Conservation (phyloP, 352 stramenopile species). For the Phytophthora europaea region DNA sequence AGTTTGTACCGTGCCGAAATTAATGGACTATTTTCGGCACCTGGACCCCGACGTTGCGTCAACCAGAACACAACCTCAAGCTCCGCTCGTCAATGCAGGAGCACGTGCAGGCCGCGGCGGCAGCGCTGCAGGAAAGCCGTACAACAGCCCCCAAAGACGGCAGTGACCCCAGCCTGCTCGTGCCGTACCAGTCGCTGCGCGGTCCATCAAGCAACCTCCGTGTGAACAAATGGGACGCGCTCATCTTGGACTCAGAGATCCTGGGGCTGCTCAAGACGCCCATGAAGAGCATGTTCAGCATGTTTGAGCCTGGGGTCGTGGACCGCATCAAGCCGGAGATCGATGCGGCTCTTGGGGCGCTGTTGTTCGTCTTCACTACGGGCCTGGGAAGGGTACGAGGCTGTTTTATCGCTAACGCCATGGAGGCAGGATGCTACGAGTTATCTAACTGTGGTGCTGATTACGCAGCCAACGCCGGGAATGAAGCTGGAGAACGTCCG, state of each 20-base stretch:
- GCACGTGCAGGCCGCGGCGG: conserved; percentile 48
- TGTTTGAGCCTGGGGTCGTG: conserved; percentile 75
- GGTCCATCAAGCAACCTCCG: conserved; percentile 59
- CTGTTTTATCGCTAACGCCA: neutral
- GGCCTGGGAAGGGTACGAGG: conserved; percentile 63
- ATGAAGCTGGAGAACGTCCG: conserved; percentile 89
- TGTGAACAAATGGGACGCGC: conserved; percentile 88
- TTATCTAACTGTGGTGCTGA: conserved; percentile 2
- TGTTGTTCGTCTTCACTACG: conserved; percentile 77
- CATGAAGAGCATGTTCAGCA: conserved; percentile 84
- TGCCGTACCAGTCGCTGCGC: conserved; percentile 59
- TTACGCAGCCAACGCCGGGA: conserved; percentile 72
- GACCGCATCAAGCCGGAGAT: conserved; percentile 81
- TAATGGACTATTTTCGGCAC: neutral
- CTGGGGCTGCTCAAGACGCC: conserved; percentile 76
- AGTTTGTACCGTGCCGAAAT: neutral
- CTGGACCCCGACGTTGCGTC: conserved; percentile 21
- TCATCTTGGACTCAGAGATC: conserved; percentile 87
- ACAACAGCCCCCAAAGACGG: neutral
- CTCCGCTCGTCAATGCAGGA: conserved; percentile 20
- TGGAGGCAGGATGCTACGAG: conserved; percentile 2
- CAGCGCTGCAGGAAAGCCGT: conserved; percentile 49
- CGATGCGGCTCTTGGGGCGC: conserved; percentile 57
- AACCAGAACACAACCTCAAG: conserved; percentile 36
- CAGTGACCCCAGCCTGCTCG: conserved; percentile 8